A percentile compares a stretch with the other conserved stretches of the same genome.
Conservation (phyloP, 495 filamentous ascomycete species). For the Aspergillus hancockii region DNA sequence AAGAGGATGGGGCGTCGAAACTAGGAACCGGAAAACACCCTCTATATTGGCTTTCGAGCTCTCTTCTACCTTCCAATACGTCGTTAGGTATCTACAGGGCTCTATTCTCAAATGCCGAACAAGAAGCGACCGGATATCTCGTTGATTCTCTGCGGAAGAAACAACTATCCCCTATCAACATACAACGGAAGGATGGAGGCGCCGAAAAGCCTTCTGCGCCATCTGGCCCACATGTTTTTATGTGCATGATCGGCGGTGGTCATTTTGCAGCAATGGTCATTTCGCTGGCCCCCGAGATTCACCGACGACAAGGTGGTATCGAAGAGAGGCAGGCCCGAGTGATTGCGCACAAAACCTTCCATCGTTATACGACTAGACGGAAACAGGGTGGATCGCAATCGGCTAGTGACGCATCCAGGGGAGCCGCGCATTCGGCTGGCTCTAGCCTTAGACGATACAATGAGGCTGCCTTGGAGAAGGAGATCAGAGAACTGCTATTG, state of each 20-base stretch:
- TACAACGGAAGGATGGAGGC: conserved; percentile 41
- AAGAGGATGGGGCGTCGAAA: conserved; percentile 51
- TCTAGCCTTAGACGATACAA: conserved; percentile 89
- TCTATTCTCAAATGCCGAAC: conserved; percentile 73
- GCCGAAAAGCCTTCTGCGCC: conserved; percentile 53
- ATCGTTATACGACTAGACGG: conserved; percentile 91
- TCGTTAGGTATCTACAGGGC: conserved; percentile 84
- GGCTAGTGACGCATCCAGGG: conserved; percentile 86
- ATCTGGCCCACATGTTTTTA: conserved; percentile 79
- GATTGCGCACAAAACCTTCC: conserved; percentile 94
- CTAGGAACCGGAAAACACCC: conserved; percentile 67
- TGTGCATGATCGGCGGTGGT: conserved; percentile 98
- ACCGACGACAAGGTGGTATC: conserved; percentile 67
- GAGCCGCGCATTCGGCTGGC: conserved; percentile 90
- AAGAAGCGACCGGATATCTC: conserved; percentile 59
- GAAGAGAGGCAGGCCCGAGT: conserved; percentile 81
- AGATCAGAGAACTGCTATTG: conserved; percentile 73
- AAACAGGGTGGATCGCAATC: conserved; percentile 97
- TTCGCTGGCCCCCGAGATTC: conserved; percentile 76
- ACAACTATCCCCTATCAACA: conserved; percentile 66
- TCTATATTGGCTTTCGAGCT: conserved; percentile 81
- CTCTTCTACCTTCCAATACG: conserved; percentile 70
- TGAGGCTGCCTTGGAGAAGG: conserved; percentile 80
- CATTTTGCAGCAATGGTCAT: conserved; percentile 98
- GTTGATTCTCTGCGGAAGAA: conserved; percentile 69